Evolutionary conservation across 495 filamentous ascomycete species (phyloP).

Genomic region (Talaromyces proteolyticus): DNA sequence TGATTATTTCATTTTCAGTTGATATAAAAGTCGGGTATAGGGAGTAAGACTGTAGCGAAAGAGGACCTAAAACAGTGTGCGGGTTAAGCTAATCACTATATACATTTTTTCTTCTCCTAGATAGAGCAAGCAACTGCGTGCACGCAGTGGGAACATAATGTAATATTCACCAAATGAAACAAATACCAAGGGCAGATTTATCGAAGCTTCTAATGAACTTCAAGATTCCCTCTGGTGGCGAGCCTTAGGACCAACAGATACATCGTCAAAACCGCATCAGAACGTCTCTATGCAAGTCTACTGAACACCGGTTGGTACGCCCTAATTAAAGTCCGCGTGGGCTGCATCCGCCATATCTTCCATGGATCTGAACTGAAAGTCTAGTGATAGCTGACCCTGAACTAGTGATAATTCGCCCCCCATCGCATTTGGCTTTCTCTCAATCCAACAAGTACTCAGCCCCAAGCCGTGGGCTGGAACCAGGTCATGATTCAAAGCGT

Average conservation of each 20-base stretch:
- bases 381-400: background rate
- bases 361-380: background rate
- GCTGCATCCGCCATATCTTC: background rate
- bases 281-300: background rate
- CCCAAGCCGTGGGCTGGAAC: background rate
- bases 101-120: background rate
- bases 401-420: background rate
- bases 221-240: background rate
- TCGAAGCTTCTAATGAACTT: background rate
- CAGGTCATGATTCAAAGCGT: background rate
- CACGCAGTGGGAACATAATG: background rate
- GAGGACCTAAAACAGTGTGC: too few relatives aligned
- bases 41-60: too few relatives aligned
- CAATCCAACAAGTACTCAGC: background rate
- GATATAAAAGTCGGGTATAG: too few relatives aligned
- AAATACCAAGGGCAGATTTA: background rate
- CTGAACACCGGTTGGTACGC: slow-evolving; percentile 24
- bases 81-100: too few relatives aligned
- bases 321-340: background rate
- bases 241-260: background rate
- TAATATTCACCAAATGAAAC: background rate
- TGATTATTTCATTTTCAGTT: too few relatives aligned
- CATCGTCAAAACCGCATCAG: background rate
- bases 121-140: background rate
- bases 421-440: slow-evolving; percentile 4